These are phyloP conservation scores for Drechslera avenae DNA, from an alignment of 2,329 filamentous ascomycete genomes.

Conservation along the genomic window DNA sequence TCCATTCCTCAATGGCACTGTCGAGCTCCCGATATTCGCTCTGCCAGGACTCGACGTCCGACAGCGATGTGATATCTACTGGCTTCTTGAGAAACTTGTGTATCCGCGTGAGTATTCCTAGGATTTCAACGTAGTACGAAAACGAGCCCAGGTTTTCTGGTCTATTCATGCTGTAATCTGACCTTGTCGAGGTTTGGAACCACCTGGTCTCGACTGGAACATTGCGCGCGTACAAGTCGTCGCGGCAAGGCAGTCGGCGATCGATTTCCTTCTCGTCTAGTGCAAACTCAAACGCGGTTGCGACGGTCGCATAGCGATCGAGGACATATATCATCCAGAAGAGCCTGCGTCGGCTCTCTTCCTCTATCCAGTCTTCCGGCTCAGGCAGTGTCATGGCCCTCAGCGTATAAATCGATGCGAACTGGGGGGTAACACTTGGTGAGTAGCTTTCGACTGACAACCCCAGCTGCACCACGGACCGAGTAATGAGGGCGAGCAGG, in stretches of 20 bases:
- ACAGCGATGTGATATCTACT: slow-evolving; percentile 81
- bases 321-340: slow-evolving; percentile 96
- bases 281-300: slow-evolving; percentile 90
- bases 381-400: slow-evolving; percentile 85
- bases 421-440: slow-evolving; percentile 75
- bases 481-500: slow-evolving; percentile 83
- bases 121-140: slow-evolving; percentile 86
- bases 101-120: slow-evolving; percentile 84
- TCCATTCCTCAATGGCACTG: slow-evolving; percentile 78
- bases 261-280: slow-evolving; percentile 90
- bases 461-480: slow-evolving; percentile 86
- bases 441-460: slow-evolving; percentile 83
- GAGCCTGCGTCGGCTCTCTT: slow-evolving; percentile 80
- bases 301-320: slow-evolving; percentile 87
- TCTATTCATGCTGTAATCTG: slow-evolving; percentile 69
- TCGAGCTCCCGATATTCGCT: slow-evolving; percentile 84
- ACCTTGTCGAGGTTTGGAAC: slow-evolving; percentile 62
- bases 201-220: slow-evolving; percentile 82
- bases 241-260: slow-evolving; percentile 81
- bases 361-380: slow-evolving; percentile 83
- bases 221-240: slow-evolving; percentile 84
- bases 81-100: slow-evolving; percentile 88
- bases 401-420: slow-evolving; percentile 86
- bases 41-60: slow-evolving; percentile 90
- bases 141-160: slow-evolving; percentile 86